A percentile compares a stretch with the other conserved stretches of the same genome.
Conservation (phyloP, 129 eudicot genomes). For the Pseudognaphalium luteoalbum region DNA sequence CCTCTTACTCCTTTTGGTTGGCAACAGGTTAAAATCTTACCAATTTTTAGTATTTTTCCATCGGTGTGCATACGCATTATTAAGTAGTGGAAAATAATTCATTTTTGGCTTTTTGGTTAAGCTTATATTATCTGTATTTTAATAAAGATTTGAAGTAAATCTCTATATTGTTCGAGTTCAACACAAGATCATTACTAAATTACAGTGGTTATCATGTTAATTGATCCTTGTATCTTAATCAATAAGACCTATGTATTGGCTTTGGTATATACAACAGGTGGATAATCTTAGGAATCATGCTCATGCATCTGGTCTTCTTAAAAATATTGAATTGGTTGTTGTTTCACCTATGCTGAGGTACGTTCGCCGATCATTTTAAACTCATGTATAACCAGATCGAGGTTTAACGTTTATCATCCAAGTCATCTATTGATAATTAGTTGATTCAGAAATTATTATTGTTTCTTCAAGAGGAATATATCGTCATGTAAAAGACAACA, state of each 20-base stretch:
- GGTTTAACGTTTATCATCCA: background rate
- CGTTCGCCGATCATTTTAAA: background rate
- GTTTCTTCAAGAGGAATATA: background rate
- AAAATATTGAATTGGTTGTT: constrained; percentile 49
- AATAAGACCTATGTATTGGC: background rate
- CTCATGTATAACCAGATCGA: background rate
- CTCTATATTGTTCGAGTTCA: background rate
- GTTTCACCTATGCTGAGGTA: constrained; percentile 90
- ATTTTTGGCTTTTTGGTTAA: too few relatives aligned
- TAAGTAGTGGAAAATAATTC: too few relatives aligned
- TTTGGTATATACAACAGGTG: constrained; percentile 46
- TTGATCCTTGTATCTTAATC: constrained; percentile 6
- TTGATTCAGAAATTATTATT: too few relatives aligned
- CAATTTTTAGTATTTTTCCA: too few relatives aligned
- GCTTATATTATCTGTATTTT: too few relatives aligned
- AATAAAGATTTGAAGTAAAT: too few relatives aligned
- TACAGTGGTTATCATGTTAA: constrained; percentile 20
- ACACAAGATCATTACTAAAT: background rate
- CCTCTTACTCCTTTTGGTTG: constrained; percentile 93
- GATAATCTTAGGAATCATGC: constrained; percentile 84
- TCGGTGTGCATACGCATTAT: too few relatives aligned
- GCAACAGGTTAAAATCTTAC: constrained; percentile 61
- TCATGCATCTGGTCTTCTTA: constrained; percentile 56
- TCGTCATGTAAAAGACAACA: too few relatives aligned
- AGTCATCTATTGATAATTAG: too few relatives aligned